phyloP scores from a whole-genome alignment of 768 basidiomycete species.

The Boletus sp. region DNA sequence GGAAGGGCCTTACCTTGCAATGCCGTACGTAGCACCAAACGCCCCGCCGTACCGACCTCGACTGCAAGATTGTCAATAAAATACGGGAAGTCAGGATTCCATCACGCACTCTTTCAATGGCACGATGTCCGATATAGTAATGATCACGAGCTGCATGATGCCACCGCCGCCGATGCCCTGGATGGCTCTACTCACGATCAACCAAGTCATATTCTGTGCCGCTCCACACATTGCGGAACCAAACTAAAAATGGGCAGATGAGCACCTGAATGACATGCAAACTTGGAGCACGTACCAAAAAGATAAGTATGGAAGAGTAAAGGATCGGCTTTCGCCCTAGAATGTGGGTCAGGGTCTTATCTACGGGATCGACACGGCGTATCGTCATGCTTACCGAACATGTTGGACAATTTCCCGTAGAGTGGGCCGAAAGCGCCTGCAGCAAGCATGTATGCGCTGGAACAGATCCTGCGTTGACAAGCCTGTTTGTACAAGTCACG shows the following conservation, averaged over 20 bases:
- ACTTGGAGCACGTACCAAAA: slow-evolving; percentile 49
- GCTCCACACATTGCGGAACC: slow-evolving; percentile 82
- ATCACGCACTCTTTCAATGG: slow-evolving; percentile 66
- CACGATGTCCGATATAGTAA: slow-evolving; percentile 82
- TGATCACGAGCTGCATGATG: slow-evolving; percentile 72
- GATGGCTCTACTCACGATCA: slow-evolving; percentile 72
- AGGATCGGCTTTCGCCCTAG: slow-evolving; percentile 69
- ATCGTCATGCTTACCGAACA: slow-evolving; percentile 31
- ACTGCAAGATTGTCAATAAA: slow-evolving; percentile 36
- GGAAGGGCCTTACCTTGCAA: slow-evolving; percentile 40
- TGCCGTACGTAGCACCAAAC: slow-evolving; percentile 78
- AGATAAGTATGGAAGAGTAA: slow-evolving; percentile 61
- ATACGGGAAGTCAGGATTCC: background rate
- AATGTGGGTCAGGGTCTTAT: slow-evolving; percentile 21
- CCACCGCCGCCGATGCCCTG: slow-evolving; percentile 86
- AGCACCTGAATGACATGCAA: background rate
- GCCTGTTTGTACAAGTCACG: background rate
- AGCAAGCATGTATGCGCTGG: slow-evolving; percentile 71
- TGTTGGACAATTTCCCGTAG: slow-evolving; percentile 77
- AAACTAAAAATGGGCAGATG: slow-evolving; percentile 39
- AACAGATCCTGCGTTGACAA: background rate
- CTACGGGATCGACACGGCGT: background rate
- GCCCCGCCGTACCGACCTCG: slow-evolving; percentile 78
- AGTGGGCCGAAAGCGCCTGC: slow-evolving; percentile 66
- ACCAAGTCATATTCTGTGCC: slow-evolving; percentile 75